phyloP scores from a whole-genome alignment of 306 rosid genomes.

The Cicer arietinum region DNA sequence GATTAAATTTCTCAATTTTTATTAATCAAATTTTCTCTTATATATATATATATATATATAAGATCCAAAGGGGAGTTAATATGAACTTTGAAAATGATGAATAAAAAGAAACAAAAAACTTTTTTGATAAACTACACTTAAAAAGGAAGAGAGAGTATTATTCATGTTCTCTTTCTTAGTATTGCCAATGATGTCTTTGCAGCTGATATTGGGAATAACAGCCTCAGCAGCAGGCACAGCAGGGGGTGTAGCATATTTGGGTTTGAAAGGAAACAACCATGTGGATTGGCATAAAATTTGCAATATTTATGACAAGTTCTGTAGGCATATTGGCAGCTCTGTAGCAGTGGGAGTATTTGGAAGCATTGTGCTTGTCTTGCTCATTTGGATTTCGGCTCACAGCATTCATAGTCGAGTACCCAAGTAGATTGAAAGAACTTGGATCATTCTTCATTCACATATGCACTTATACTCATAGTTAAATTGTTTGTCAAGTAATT shows the following conservation, averaged over 20 bases:
- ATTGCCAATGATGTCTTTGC: slow-evolving; percentile 34
- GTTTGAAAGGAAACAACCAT: slow-evolving; percentile 74
- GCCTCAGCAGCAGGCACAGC: slow-evolving; percentile 89
- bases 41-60: no score
- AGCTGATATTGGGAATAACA: slow-evolving; percentile 78
- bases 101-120: no score
- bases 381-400: slow-evolving; percentile 69
- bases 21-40: no score
- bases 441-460: neutral
- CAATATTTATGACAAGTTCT: slow-evolving; percentile 63
- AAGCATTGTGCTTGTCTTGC: slow-evolving; percentile 59
- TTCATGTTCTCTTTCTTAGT: neutral
- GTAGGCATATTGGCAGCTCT: slow-evolving; percentile 64
- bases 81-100: no score
- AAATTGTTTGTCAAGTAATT: slow-evolving; percentile 32
- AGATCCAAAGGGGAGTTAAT: no score
- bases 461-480: slow-evolving; percentile 4
- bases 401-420: slow-evolving; percentile 61
- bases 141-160: neutral
- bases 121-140: no score
- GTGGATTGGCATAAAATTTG: slow-evolving; percentile 71
- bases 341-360: slow-evolving; percentile 65
- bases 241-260: slow-evolving; percentile 70
- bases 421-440: slow-evolving; percentile 48
- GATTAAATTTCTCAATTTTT: no score